Evolutionary conservation across 2,329 filamentous ascomycete species (phyloP), one percentile per base, ranked within the genome.

Genomic region (Fusarium acutatum): DNA sequence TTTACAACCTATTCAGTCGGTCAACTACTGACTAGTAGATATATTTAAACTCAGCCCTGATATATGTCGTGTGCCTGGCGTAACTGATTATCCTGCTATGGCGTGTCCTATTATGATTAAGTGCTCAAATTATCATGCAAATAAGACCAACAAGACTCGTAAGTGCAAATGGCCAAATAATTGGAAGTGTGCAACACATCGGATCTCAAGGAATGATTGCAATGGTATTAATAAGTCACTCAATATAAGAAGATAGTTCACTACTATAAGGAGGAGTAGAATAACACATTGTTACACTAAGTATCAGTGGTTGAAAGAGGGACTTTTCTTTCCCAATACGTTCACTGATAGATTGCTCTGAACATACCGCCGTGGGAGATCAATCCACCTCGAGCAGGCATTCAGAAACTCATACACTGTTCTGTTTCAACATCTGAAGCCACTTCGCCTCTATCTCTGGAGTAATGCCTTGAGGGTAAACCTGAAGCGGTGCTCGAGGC

Each of bases 401-500:
- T 54, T 22, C 14, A 56, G 11, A 46, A 18, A 30, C 18, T 71
- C 57, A 73, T 38, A 59, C 49, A 26, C 46, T 68, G 12, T 65
- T 71, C 41, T 71, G 67, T 46, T 73, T 74, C 30, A 84, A 80
- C 64, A 79, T 79, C 28, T 77, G 78, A 24, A 82, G 77, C 75
- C 88, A 80, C 28, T 76, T 78, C 41, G 79, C 75, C 75, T 88
- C 86, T 64, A 80, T 80, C 68, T 85, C 83, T 6, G 76, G 69
- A 8, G 85, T 85, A 14, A 86, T 79, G 4, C 81, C 82, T 24
- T 75, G 80, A 1, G 84, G 83, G 59, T 81, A 80, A 69, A 81
- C 72, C 64, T 80, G 72, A 57, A 82, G 71, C 8, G 81, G 63
- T 52, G 80, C 73, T 30, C 83, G 81, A 30, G 83, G 81, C 20